Percentiles rank a stretch among this genome's conserved stretches.
phyloP scores from a whole-genome alignment of 495 filamentous ascomycete genomes.

The Xylaria nigripes region DNA sequence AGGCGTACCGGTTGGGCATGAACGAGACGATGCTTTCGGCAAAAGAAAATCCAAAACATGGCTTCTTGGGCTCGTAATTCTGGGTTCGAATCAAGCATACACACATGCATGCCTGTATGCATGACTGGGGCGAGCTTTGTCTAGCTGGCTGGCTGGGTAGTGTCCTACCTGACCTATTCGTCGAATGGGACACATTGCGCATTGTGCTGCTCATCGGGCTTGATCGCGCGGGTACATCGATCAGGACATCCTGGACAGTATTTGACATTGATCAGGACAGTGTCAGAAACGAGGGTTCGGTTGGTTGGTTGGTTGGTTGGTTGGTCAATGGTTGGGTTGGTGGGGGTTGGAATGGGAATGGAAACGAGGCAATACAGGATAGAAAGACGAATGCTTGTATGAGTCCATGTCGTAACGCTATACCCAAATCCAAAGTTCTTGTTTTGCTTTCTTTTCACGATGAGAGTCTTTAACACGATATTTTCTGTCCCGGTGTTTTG shows the following conservation, averaged over 20 bases:
- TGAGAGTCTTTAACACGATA: not conserved
- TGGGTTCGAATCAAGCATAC: not conserved
- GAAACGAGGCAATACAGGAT: not conserved
- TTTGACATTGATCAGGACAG: too few species aligned
- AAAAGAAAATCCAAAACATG: too few species aligned
- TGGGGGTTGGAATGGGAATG: not conserved
- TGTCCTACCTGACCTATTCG: not conserved
- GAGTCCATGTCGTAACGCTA: not conserved
- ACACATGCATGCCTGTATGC: not conserved
- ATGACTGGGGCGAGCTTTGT: not conserved
- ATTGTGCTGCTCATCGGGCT: too few species aligned
- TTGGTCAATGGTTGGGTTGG: too few species aligned
- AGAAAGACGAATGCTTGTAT: not conserved
- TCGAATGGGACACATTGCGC: too few species aligned
- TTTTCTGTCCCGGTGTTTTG: too few species aligned
- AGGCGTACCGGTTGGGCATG: not conserved
- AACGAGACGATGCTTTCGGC: not conserved
- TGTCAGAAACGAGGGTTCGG: too few species aligned
- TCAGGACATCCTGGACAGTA: too few species aligned
- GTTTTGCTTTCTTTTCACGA: not conserved
- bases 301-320: too few species aligned
- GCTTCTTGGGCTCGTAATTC: too few species aligned
- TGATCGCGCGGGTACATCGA: too few species aligned
- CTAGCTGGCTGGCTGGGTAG: too few species aligned
- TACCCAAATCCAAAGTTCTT: slow-evolving; percentile 1